A percentile compares a stretch with the other conserved stretches of the same genome.
Conservation (phyloP, 1,284 basidiomycete genomes). For the Trametes versicolor region DNA sequence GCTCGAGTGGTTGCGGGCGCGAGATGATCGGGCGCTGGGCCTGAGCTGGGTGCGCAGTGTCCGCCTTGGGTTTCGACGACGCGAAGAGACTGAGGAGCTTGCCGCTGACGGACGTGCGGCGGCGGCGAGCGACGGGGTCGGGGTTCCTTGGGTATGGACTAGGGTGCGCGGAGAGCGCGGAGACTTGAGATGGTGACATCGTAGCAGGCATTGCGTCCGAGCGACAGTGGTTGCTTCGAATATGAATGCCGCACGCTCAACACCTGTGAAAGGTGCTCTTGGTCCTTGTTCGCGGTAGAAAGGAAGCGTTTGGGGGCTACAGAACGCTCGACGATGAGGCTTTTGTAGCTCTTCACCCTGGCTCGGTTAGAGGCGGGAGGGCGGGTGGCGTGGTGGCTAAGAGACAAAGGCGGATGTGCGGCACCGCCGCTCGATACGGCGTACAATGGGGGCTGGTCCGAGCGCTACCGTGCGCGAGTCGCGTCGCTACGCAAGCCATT, state of each 20-base stretch:
- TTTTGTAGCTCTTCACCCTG: too few species aligned
- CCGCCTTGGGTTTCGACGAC: conserved; percentile 18
- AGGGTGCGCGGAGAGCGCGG: neutral
- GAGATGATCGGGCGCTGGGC: conserved; percentile 27
- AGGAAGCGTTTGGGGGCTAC: too few species aligned
- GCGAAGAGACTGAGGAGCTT: conserved; percentile 29
- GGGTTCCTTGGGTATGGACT: neutral
- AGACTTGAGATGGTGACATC: neutral
- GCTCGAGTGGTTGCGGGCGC: conserved; percentile 25
- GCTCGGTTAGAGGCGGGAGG: too few species aligned
- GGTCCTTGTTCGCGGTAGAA: too few species aligned
- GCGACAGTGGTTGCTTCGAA: neutral
- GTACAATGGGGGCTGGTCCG: too few species aligned
- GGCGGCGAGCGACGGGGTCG: conserved; percentile 12
- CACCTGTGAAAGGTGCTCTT: too few species aligned
- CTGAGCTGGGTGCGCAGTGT: neutral
- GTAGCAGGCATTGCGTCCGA: neutral
- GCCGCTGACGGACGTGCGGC: conserved; percentile 27
- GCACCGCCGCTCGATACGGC: too few species aligned
- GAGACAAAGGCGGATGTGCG: too few species aligned
- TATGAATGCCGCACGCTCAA: neutral
- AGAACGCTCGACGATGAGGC: too few species aligned
- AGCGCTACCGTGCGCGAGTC: too few species aligned
- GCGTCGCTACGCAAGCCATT: too few species aligned
- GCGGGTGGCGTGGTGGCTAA: too few species aligned